Base-by-base conservation (phyloP, 108 stramenopile genomes). In the Skeletonema costatum region DNA sequence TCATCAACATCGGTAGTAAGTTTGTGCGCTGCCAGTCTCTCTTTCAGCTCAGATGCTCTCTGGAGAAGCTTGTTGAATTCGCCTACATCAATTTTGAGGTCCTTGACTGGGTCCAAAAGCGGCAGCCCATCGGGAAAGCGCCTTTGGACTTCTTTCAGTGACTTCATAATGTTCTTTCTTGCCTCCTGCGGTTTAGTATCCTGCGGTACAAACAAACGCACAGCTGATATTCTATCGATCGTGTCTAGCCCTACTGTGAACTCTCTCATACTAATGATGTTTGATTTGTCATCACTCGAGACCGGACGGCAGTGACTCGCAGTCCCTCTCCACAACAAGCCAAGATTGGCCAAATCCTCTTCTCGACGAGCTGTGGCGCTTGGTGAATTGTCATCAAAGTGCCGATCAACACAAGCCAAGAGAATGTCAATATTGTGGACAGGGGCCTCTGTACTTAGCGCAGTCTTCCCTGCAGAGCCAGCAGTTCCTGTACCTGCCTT, bases 61-160 rank as follows among this genome's bases (percentile, higher is more conserved):
- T 96, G 90, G 50, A 96, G 67, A 48, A 97, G 80, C n/a, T 84
- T 88, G 63, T 89, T 90, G 66, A 98, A 87, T 53, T 88, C 87
- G 41, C 71, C 74, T 59, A 83, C 88, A 16, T 86, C 81, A 33
- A 99, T 91, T 44, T 89, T 85, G 64, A 99, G 79, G 77, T 99
- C 98, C 44, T 87, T 82, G 61, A 97, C 76, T 8, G 98, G 98
- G 72, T 99, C 96, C 14, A 99, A 78, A 33, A 93, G 70, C 1
- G 98, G 98, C 32, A 98, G 38, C 5, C 89, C 92, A 35, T 93
- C 85, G n/a, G 91, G 89, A 42, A 90, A 95, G 8, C 96, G 87
- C 46, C 88, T 86, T 64, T 79, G 59, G 11, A 97, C 96, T 85
- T 97, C 94, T 31, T 87, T 85, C 53, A 99, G 44, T 19, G 87